These are phyloP conservation scores for Calonectria ilicicola DNA, from an alignment of 2,329 filamentous ascomycete genomes.

Conservation along the genomic window DNA sequence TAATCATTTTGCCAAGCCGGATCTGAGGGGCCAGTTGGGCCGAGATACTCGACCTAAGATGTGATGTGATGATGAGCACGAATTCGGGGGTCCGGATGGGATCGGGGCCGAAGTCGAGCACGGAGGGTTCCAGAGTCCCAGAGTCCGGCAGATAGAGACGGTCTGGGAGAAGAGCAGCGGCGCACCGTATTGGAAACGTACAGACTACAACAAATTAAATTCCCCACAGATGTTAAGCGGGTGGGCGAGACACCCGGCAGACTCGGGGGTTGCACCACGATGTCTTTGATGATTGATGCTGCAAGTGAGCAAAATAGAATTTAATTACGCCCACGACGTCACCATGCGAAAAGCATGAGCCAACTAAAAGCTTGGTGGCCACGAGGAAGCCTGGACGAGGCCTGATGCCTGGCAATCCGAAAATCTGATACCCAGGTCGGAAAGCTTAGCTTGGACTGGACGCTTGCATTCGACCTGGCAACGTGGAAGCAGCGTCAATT, in stretches of 20 bases:
- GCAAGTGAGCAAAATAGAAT: constrained; percentile 8
- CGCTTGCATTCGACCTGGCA: background rate
- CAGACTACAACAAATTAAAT: background rate
- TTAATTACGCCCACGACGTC: constrained; percentile 9
- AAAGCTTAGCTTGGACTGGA: background rate
- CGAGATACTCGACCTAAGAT: background rate
- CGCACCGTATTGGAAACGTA: constrained; percentile 2
- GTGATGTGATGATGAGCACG: background rate
- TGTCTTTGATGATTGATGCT: constrained; percentile 5
- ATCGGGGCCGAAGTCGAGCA: background rate
- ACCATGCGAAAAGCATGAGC: background rate
- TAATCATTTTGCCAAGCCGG: constrained; percentile 8
- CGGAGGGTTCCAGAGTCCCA: background rate
- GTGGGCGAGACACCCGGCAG: background rate
- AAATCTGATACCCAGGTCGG: background rate
- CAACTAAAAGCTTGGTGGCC: background rate
- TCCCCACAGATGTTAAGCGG: background rate
- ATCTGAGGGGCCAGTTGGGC: constrained; percentile 8
- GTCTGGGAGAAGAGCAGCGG: constrained; percentile 2
- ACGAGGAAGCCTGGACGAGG: background rate
- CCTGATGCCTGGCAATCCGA: background rate
- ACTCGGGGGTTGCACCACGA: background rate
- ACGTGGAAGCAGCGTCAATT: background rate
- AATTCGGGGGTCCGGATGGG: constrained; percentile 2
- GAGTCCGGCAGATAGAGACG: background rate